Base-by-base conservation (phyloP, 2,329 filamentous ascomycete genomes). In the Trichoderma semiorbis region DNA sequence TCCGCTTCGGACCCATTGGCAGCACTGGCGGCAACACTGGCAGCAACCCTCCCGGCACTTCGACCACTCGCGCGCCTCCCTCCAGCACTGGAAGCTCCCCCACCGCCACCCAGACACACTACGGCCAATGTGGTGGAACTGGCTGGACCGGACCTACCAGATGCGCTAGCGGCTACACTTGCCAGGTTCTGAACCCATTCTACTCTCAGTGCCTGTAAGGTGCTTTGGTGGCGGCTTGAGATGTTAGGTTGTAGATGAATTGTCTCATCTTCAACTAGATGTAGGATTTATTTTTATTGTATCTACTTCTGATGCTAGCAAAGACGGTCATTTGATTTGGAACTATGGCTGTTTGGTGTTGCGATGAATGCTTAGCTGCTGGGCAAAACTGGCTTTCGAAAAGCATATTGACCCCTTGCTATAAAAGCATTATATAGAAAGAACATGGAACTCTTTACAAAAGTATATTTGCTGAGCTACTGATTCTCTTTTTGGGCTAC, bases 1-100 rank as follows among this genome's bases (percentile, higher is more conserved):
- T 89, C 83, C 85, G 84, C 81, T 84, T 88, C 76, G 88, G 80
- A 34, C 83, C 86, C 72, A 85, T 90, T 77, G 84, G 84, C 77
- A 86, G 85, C 60, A 90, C 88, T 76, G 72, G 62, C 47, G 32
- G 36, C 26, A 61, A n/a, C 60, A 73, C 74, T 28, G 74, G 70
- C 50, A 73, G 61, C 24, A 75, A 77, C 12, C 63, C 63, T 10
- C 47, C 43, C 24, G 58, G 58, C 21, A 47, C 68, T 8, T 36
- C 68, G 1, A 55, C 39, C 43, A 53, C 61, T 21, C 43, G 53
- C 10, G 21, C 36, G 1, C 50, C 36, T 3, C 24, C 43, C 5
- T 43, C 60, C n/a, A 53, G 47, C 53, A 71, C 69, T 16, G 50
- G 61, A 26, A 57, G 57, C 30, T 43, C 50, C 21, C 18, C 39